Evolutionary conservation across 345 rosid species (phyloP).

Genomic region (Lepidium sativum): DNA sequence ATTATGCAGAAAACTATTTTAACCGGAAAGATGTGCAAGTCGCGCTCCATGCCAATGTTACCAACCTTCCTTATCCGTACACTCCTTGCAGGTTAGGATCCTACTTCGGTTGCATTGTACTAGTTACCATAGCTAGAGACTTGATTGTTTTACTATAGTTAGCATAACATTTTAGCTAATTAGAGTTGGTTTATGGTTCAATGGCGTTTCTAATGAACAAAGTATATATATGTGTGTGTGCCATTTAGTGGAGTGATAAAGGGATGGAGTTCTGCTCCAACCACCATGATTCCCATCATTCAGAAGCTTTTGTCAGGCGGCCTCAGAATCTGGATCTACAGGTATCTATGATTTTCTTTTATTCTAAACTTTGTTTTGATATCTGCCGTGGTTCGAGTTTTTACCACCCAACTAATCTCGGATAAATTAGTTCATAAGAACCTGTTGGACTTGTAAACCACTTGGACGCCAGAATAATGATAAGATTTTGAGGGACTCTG

Average conservation of each 20-base stretch:
- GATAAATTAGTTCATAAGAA: too few species aligned
- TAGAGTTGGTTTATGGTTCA: background rate
- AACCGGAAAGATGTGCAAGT: constrained; percentile 64
- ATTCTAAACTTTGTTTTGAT: too few species aligned
- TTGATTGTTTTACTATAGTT: too few species aligned
- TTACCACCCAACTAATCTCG: too few species aligned
- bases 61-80: constrained; percentile 53
- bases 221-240: background rate
- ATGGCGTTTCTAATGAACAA: background rate
- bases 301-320: constrained; percentile 48
- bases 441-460: too few species aligned
- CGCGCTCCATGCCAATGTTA: constrained; percentile 64
- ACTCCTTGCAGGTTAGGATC: constrained; percentile 50
- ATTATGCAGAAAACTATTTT: constrained; percentile 42
- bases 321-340: constrained; percentile 68
- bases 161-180: too few species aligned
- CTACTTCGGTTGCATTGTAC: background rate
- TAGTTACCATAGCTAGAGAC: background rate
- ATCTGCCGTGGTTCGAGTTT: too few species aligned
- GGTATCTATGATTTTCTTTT: constrained; percentile 26
- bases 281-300: constrained; percentile 44
- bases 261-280: constrained; percentile 47
- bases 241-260: constrained; percentile 27
- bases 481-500: too few species aligned
- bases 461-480: too few species aligned